Evolutionary conservation across 805 yeast genomes (phyloP).

Genomic region (Blastobotrys peoriensis): DNA sequence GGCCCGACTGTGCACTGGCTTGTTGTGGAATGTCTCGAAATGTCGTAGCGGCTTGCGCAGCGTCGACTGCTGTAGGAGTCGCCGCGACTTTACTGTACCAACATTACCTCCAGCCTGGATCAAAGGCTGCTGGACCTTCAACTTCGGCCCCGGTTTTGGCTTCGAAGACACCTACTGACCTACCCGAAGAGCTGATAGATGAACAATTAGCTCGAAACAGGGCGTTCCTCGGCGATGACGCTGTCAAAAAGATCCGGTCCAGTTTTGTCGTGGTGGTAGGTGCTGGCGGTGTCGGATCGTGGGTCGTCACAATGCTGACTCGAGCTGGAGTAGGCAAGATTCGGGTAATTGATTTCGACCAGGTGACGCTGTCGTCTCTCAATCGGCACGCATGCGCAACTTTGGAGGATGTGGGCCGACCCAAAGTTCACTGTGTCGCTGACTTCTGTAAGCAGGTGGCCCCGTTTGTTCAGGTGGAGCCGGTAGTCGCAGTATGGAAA

Average conservation of each 20-base stretch:
- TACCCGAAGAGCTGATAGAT: conserved; percentile 61
- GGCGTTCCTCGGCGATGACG: conserved; percentile 85
- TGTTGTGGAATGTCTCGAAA: background rate
- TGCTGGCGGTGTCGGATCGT: conserved; percentile 98
- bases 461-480: conserved; percentile 90
- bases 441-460: conserved; percentile 66
- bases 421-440: conserved; percentile 79
- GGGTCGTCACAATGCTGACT: conserved; percentile 69
- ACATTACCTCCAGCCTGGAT: background rate
- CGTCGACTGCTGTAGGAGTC: conserved; percentile 7
- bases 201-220: conserved; percentile 93
- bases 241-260: conserved; percentile 64
- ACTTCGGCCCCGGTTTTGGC: background rate
- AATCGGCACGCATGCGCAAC: conserved; percentile 94
- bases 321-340: conserved; percentile 83
- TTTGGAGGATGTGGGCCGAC: conserved; percentile 83
- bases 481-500: conserved; percentile 70
- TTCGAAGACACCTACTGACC: background rate
- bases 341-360: conserved; percentile 89
- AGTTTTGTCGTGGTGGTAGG: conserved; percentile 78
- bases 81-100: conserved; percentile 2
- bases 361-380: conserved; percentile 83
- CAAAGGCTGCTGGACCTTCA: conserved; percentile 3
- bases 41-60: background rate
- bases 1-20: too few relatives aligned